A percentile compares a stretch with the other conserved stretches of the same genome.
These are phyloP conservation scores for Ascochyta viciae-villosae DNA, from an alignment of 2,329 filamentous ascomycete species.

Conservation along the genomic window DNA sequence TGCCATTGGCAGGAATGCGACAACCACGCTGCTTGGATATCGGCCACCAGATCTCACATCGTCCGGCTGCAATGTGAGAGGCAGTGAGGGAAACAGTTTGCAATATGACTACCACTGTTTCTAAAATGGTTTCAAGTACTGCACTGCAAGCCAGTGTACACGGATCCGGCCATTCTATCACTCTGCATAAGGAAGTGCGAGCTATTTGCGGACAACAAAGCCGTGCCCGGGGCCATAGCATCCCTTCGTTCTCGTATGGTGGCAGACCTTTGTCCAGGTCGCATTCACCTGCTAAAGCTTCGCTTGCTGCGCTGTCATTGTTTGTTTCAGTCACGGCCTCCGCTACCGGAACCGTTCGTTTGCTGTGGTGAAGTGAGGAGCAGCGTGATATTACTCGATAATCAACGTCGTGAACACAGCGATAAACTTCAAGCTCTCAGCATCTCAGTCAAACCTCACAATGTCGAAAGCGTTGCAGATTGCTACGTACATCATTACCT, in stretches of 20 bases:
- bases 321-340: not conserved
- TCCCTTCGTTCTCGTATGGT: too few species aligned
- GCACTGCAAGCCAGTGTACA: not conserved
- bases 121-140: too few species aligned
- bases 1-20: too few species aligned
- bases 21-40: too few species aligned
- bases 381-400: not conserved
- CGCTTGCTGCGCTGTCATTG: not conserved
- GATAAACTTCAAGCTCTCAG: not conserved
- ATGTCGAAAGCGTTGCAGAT: constrained; percentile 10
- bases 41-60: too few species aligned
- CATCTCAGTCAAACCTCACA: not conserved
- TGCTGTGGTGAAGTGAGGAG: not conserved
- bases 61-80: too few species aligned
- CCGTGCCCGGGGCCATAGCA: not conserved
- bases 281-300: not conserved
- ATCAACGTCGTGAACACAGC: not conserved
- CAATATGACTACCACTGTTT: not conserved
- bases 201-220: constrained; percentile 1
- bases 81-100: not conserved
- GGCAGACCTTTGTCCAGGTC: not conserved
- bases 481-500: constrained; percentile 5
- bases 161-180: not conserved
- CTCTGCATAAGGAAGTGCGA: not conserved
- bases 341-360: not conserved